Evolutionary conservation across 2,329 filamentous ascomycete species (phyloP).

Genomic region (Beauveria sp.): DNA sequence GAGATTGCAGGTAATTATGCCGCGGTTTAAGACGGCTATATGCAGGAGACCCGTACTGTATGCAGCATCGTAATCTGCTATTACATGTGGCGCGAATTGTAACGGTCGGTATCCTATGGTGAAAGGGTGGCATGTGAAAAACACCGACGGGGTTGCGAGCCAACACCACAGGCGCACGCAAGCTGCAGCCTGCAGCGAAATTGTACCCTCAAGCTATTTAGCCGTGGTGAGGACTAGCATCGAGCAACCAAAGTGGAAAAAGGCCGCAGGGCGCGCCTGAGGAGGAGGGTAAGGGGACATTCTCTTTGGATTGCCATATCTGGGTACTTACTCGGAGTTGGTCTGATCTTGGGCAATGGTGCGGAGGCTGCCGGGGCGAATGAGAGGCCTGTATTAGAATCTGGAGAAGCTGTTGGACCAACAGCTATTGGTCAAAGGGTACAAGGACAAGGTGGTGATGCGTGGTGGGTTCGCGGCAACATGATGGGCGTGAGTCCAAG

Average conservation of each 20-base stretch:
- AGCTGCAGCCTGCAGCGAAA: not conserved
- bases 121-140: not conserved
- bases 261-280: not conserved
- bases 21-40: not conserved
- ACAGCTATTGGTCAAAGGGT: not conserved
- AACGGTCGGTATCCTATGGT: not conserved
- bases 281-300: conserved; percentile 6
- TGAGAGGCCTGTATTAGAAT: not conserved
- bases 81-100: not conserved
- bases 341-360: conserved; percentile 4
- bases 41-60: not conserved
- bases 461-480: not conserved
- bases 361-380: conserved; percentile 7
- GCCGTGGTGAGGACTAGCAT: too few species aligned
- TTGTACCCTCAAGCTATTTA: not conserved
- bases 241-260: not conserved
- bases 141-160: not conserved
- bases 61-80: not conserved
- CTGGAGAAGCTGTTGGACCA: not conserved
- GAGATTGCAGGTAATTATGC: not conserved
- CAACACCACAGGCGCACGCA: not conserved
- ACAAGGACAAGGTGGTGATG: not conserved
- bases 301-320: not conserved
- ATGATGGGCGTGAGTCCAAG: not conserved
- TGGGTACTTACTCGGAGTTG: not conserved